Percentiles rank a stretch among this genome's conserved stretches.
Conservation (phyloP, 176 grass and related monocot species). For the Rhipidocladum racemiflorum region DNA sequence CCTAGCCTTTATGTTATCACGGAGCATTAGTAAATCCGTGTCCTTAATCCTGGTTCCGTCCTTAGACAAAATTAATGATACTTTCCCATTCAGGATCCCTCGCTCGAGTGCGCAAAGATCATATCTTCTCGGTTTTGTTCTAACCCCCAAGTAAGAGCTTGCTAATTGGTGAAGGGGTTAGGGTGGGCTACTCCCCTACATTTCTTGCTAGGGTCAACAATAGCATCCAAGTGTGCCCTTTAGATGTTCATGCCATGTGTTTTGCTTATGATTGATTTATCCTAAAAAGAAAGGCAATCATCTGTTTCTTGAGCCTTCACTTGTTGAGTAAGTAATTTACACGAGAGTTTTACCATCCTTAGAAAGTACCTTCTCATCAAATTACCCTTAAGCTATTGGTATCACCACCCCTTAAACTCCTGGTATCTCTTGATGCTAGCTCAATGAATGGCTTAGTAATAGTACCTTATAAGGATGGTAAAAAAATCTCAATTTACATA, state of each 20-base stretch:
- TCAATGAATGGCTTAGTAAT: no score
- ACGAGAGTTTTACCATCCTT: not conserved
- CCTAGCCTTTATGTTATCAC: constrained; percentile 10
- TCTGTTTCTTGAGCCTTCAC: constrained; percentile 43
- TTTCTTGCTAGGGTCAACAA: constrained; percentile 61
- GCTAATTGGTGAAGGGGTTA: constrained; percentile 40
- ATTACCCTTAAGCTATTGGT: no score
- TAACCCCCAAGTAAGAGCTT: constrained; percentile 30
- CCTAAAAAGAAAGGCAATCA: constrained; percentile 42
- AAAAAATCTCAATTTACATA: no score
- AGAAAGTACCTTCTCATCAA: no score
- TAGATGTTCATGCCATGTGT: constrained; percentile 53
- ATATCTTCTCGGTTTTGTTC: constrained; percentile 33
- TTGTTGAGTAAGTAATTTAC: constrained; percentile 33
- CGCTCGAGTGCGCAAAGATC: constrained; percentile 37
- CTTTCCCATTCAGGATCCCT: constrained; percentile 35
- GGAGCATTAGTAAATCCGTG: constrained; percentile 15
- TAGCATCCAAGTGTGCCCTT: constrained; percentile 56
- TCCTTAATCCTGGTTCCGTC: constrained; percentile 32
- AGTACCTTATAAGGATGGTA: no score
- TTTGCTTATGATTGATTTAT: constrained; percentile 38
- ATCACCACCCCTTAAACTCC: no score
- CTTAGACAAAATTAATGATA: constrained; percentile 27
- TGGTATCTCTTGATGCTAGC: no score
- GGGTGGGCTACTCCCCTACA: constrained; percentile 35